Evolutionary conservation across 164 flowering plant genomes (phyloP), one percentile per base, ranked within the genome.

Genomic region (Vitis rupestris): DNA sequence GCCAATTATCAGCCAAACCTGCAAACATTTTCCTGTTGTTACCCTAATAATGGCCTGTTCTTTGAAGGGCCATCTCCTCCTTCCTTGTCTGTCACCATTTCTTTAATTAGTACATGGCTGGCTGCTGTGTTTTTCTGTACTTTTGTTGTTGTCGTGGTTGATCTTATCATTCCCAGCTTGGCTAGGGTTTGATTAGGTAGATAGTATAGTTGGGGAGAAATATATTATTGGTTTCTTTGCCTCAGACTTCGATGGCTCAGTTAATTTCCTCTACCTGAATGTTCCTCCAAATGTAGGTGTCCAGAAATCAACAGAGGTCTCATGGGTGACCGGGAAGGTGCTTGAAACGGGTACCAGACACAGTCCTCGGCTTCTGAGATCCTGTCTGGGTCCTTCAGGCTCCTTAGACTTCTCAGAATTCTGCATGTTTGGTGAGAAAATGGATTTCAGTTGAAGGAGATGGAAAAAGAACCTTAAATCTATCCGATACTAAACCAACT

Each of bases 321-420:
- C 96, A n/a, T 83, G 84, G 49, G 81, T 73, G 10, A 85, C 88
- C 27, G 89, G 84, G 68, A 75, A 88, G 29, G 89, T 88, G 74
- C 87, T 88, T 11, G 96, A 87, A 19, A 87, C 77, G 1, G 93
- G 96, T 6, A 90, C 88, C 47, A 90, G 77, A 68, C 96, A 90
- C 31, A 90, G 75, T 17, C 93, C 96, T 47, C 90, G 82, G 74
- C 90, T 87, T 76, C 89, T 71, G 2, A 90, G 85, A 76, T 86
- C 91, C 75, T 81, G 86, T 66, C 80, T 82, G 1, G 79, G 81
- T 17, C 81, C 86, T 72, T 82, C 87, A 2, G 58, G 69, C 5
- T 82, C 90, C 68, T 79, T 85, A 3, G 80, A 71, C 75, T 79
- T 82, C 9, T 85, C 88, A 11, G 79, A 69, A 57, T 16, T 79